phyloP scores from a whole-genome alignment of 2,329 filamentous ascomycete genomes.

The Monascus ruber region DNA sequence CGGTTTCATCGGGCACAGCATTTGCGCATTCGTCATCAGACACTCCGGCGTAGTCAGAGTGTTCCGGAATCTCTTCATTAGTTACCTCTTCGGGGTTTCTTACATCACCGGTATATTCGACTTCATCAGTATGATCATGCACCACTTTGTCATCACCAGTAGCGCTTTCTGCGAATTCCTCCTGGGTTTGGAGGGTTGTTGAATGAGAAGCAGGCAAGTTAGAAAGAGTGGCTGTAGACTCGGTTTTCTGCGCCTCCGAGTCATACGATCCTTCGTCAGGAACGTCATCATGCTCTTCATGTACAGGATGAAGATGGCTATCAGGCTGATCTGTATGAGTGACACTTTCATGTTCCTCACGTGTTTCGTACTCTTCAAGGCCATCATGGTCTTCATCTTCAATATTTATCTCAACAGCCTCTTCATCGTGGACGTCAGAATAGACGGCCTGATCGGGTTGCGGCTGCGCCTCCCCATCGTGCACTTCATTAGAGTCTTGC shows the following conservation, averaged over 20 bases:
- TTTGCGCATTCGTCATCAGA: constrained; percentile 4
- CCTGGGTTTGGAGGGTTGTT: constrained; percentile 1
- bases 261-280: constrained; percentile 12
- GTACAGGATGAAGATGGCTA: neutral
- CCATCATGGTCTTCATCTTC: constrained; percentile 4
- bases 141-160: constrained; percentile 20
- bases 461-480: too few species aligned
- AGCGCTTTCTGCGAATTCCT: constrained; percentile 4
- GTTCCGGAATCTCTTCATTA: constrained; percentile 4
- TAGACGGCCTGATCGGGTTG: too few species aligned
- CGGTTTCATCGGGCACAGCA: constrained; percentile 6
- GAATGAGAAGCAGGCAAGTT: constrained; percentile 8
- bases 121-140: constrained; percentile 9
- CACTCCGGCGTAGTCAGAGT: constrained; percentile 4
- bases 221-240: constrained; percentile 17
- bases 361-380: constrained; percentile 4
- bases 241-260: constrained; percentile 18
- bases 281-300: constrained; percentile 1
- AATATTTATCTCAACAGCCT: constrained; percentile 6
- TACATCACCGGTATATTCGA: constrained; percentile 5
- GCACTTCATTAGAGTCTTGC: neutral
- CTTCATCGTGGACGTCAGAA: constrained; percentile 3
- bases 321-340: too few species aligned
- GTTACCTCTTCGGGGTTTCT: constrained; percentile 9
- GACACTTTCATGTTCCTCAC: neutral